Evolutionary conservation across 331 rosid species (phyloP), one percentile per base, ranked within the genome.

Genomic region (Dryas integrifolia): DNA sequence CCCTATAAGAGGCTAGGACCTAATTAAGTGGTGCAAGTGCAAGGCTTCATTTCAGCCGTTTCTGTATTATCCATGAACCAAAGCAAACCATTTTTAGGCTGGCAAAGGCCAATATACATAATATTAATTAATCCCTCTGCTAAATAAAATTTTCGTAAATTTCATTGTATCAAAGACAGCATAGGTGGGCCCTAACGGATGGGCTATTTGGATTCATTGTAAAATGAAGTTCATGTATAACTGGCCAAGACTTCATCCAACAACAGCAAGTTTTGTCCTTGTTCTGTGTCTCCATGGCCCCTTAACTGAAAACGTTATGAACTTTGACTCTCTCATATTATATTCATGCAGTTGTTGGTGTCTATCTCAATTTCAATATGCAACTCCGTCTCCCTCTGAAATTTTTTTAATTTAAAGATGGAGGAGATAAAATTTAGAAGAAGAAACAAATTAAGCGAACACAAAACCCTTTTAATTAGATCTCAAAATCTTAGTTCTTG

Each of bases 131-230:
- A 5, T 57, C 50, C 35, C 35, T 26, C 24, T 53, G 9, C 12
- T 49, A 41, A 47, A 48, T 52, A 18, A 39, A 13, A 13, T 60
- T 6, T 47, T 44, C 14, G 1, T 3, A 57, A 55, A 11, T 12
- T 68, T 41, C 55, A 13, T 4, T 65, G 21, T 3, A 13, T 24
- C 45, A 38, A 69, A 70, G 72, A 74, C 68, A 72, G 16, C 85
- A 70, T 83, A 77, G 76, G 75, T 72, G 77, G 76, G 74, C 61
- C 74, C 81, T 4, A 21, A 8, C 16, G 53, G 39, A 35, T 85
- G 88, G 86, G 83, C 74, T 58, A 71, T 79, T 72, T 70, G 77
- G 82, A 72, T 39, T 49, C 56, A 38, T 43, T 40, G 66, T 71
- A 72, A 77, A 72, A 44, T 16, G 15, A 12, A 68, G 76, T 77